Base-by-base conservation (phyloP, 164 flowering plant species). In the Saururus chinensis region DNA sequence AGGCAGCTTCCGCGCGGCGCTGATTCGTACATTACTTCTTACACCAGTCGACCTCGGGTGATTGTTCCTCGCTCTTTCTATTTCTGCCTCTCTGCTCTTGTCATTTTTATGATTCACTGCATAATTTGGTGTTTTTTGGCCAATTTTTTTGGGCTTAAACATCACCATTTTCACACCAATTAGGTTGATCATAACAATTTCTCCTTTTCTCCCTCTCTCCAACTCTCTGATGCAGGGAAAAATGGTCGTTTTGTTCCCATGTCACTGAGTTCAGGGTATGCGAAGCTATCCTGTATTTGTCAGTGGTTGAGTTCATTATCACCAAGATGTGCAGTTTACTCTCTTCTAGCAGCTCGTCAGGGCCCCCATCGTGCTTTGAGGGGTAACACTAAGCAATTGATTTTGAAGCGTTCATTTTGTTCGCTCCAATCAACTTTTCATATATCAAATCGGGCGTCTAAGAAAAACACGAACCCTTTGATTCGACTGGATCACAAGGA, bases 401-500 rank as follows among this genome's bases (percentile, higher is more conserved):
- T 12, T 45, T 45, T 17, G 5, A 17, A 0, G 49, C 14, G 14
- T 45, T 12, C 49, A 45, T 45, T 45, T 45, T 45, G 49, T 45
- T 45, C 49, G 7, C 49, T 45, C 14, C 49, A 17, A 45, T 9
- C 49, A 45, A 45, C 11, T 45, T 45, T 10, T 45, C 17, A 45
- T 13, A 45, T 45, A 3, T 45, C 49, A 12, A 10, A 45, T 17
- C 60, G 57, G 20, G 20, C 5, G 25, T 42, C 49, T 0, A 54
- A 48, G 57, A 57, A 56, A 14, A 26, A 57, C n/a, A 56, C 10
- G 23, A 30, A 45, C 10, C 55, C 12, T 35, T 13, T 64, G 67
- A 48, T 23, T 9, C 57, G 66, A 41, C 70, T 85, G 40, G 73
- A 72, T 62, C 95, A 89, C 71, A 86, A 77, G 64, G 96, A 92